These are phyloP conservation scores for Beauveria varroae DNA, from an alignment of 2,329 filamentous ascomycete species.

Conservation along the genomic window DNA sequence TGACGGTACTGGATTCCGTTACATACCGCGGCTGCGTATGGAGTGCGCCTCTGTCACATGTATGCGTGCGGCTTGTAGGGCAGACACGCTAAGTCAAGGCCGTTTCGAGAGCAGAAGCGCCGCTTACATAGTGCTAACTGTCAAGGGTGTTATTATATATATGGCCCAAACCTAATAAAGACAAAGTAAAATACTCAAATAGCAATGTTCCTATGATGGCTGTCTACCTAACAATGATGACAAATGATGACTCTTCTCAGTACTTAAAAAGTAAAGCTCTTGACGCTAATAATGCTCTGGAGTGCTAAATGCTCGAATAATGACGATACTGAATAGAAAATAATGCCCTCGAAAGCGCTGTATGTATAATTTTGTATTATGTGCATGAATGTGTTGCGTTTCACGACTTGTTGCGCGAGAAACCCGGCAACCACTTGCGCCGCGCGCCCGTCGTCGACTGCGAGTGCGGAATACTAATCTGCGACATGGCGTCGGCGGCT, in stretches of 20 bases:
- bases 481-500: not conserved
- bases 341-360: not conserved
- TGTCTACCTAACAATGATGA: not conserved
- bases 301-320: not conserved
- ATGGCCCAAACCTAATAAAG: too few relatives aligned
- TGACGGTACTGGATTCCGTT: too few relatives aligned
- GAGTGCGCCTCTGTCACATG: too few relatives aligned
- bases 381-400: not conserved
- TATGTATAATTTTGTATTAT: not conserved
- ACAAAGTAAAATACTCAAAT: not conserved
- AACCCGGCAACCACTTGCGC: constrained; percentile 30
- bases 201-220: not conserved
- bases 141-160: too few relatives aligned
- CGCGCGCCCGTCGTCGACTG: constrained; percentile 20
- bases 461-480: not conserved
- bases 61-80: too few relatives aligned
- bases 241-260: not conserved
- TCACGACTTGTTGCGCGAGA: constrained; percentile 15
- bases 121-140: too few relatives aligned
- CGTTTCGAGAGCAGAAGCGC: too few relatives aligned
- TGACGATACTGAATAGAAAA: not conserved
- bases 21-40: too few relatives aligned
- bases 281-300: constrained; percentile 1
- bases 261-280: not conserved
- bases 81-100: too few relatives aligned